Conservation (phyloP, 2,329 filamentous ascomycete genomes). For the Bipolaris cookei region DNA sequence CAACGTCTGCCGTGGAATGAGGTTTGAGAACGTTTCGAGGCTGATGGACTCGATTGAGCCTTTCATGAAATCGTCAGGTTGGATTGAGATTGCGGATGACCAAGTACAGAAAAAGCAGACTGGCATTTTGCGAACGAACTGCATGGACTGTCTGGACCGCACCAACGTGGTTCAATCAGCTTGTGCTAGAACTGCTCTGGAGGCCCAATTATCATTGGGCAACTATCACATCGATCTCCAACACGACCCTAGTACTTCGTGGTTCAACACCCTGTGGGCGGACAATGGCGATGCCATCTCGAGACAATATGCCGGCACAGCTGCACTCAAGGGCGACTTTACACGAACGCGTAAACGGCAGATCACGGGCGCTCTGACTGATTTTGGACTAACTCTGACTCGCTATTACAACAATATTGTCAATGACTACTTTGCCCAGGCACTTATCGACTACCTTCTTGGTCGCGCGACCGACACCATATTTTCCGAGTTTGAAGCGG, state of each 20-base stretch:
- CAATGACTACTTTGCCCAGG: conserved; percentile 96
- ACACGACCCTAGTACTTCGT: conserved; percentile 77
- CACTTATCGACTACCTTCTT: conserved; percentile 90
- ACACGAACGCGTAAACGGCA: conserved; percentile 90
- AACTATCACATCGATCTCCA: conserved; percentile 78
- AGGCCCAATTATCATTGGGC: conserved; percentile 76
- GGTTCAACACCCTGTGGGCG: conserved; percentile 97
- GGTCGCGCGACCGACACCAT: conserved; percentile 84
- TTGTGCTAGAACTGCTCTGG: conserved; percentile 81
- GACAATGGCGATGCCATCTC: conserved; percentile 97
- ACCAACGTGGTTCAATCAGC: conserved; percentile 97
- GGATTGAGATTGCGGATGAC: conserved; percentile 65
- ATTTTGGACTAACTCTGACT: conserved; percentile 86
- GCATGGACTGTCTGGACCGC: conserved; percentile 96
- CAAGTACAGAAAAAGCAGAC: conserved; percentile 61
- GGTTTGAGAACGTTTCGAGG: conserved; percentile 89
- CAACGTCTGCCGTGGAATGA: conserved; percentile 90
- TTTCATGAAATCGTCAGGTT: conserved; percentile 73
- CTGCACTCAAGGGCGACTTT: conserved; percentile 95
- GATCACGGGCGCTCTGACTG: conserved; percentile 87
- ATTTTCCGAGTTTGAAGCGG: conserved; percentile 92
- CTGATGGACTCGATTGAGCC: conserved; percentile 73
- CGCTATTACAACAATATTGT: conserved; percentile 86
- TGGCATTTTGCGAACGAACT: conserved; percentile 90
- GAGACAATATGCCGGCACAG: conserved; percentile 93